Evolutionary conservation across 345 rosid genomes (phyloP).

Genomic region (Eucalyptus curtisii): DNA sequence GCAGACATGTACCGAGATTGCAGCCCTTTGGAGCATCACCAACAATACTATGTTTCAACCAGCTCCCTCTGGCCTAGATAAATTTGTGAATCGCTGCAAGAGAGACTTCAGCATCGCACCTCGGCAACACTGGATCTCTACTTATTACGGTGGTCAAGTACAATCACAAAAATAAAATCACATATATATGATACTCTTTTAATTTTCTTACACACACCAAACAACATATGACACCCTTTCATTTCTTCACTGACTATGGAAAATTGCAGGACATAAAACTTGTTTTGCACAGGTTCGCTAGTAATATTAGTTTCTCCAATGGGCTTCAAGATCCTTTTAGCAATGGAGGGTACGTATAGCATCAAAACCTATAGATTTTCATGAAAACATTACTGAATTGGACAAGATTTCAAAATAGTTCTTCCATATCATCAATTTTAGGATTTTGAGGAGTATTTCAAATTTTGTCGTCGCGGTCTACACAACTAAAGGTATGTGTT

Average conservation of each 20-base stretch:
- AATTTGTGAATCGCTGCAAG: neutral
- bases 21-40: neutral
- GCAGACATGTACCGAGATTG: neutral
- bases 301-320: neutral
- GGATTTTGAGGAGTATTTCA: conserved; percentile 31
- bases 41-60: neutral
- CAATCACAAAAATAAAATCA: neutral
- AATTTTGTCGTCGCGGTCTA: conserved; percentile 18
- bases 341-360: neutral
- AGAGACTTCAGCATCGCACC: neutral
- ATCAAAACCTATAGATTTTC: neutral
- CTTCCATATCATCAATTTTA: neutral
- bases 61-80: neutral
- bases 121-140: conserved; percentile 32
- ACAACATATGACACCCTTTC: neutral
- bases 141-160: conserved; percentile 45
- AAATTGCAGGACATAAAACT: neutral
- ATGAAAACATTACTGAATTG: neutral
- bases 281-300: neutral
- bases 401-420: neutral
- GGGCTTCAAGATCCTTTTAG: neutral
- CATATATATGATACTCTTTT: neutral
- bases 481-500: conserved; percentile 13
- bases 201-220: neutral
- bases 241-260: neutral